Base-by-base conservation (phyloP, 1,139 yeast species). In the Kurtzmaniella quercitrusa region DNA sequence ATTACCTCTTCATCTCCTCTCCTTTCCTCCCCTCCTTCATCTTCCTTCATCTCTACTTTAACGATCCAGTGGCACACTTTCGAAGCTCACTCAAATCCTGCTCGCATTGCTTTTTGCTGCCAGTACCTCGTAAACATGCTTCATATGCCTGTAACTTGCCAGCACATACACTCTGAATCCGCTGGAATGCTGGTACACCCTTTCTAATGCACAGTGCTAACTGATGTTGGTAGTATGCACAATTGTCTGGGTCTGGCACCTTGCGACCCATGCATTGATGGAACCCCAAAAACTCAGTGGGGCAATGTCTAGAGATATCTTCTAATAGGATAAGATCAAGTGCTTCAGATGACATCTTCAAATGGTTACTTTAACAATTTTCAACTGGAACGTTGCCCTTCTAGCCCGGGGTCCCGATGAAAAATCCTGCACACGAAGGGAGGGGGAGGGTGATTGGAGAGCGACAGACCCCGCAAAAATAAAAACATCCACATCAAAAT, bases 181-280 rank as follows among this genome's bases (percentile, higher is more conserved):
- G 76, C 52, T 77, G 79, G 60, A 82, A 81, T 19, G 85, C 70
- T 1, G 90, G 88, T 11, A 83, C 88, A 45, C 68, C 62, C 5
- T 69, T 65, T 54, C 70, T 73, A 48, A 83, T 84, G 59, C 91
- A 84, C 34, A 59, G 56, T 18, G 84, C 74, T 46, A 84, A 67
- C 18, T 63, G 63, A 33, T 60, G 58, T 58, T 82, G 90, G 51
- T 79, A 76, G 37, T 58, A 55, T 1, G 63, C 59, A 54, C 91
- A 84, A 43, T 66, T 61, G 44, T 70, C 55, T 31, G 77, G 67
- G 48, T 74, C 73, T 37, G 73, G 69, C 18, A 64, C 68, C 44
- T 81, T 66, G 41, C 57, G 56, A 25, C 71, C 66, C 67, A 84
- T 73, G 53, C 91, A 84, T 51, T 76, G 77, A 60, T 84, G 88